Conservation (phyloP, 2,329 filamentous ascomycete genomes). For the Talaromyces sp. region DNA sequence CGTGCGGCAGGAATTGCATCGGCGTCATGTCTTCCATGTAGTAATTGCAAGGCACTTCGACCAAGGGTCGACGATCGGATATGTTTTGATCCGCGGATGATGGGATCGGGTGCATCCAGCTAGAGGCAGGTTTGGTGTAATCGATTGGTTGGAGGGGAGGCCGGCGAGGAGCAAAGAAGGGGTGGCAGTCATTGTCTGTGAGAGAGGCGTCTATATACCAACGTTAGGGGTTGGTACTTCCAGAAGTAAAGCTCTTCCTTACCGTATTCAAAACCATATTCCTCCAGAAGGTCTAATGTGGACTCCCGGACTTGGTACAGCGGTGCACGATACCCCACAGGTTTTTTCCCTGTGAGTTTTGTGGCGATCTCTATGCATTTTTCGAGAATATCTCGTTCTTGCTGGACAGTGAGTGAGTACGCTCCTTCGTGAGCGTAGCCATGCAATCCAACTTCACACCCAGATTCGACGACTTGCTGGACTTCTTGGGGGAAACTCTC, state of each 20-base stretch:
- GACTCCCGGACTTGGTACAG: conserved; percentile 35
- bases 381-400: conserved; percentile 68
- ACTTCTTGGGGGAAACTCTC: conserved; percentile 54
- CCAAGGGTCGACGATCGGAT: conserved; percentile 24
- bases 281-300: conserved; percentile 36
- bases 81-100: neutral
- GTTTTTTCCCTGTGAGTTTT: conserved; percentile 66
- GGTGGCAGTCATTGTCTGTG: conserved; percentile 38
- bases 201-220: conserved; percentile 31
- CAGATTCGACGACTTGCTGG: conserved; percentile 46
- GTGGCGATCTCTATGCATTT: conserved; percentile 69
- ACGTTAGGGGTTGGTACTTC: neutral
- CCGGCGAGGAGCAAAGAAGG: conserved; percentile 36
- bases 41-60: conserved; percentile 42
- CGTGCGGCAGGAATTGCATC: conserved; percentile 40
- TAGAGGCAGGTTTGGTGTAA: conserved; percentile 36
- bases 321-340: conserved; percentile 38
- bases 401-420: conserved; percentile 63
- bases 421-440: conserved; percentile 71
- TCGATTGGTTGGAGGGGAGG: conserved; percentile 35
- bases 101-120: conserved; percentile 42
- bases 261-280: conserved; percentile 40
- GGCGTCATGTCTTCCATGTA: conserved; percentile 45
- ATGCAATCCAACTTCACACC: conserved; percentile 47
- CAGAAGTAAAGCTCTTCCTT: neutral